A percentile compares a stretch with the other conserved stretches of the same genome.
These are phyloP conservation scores for Neoboletus magnificus DNA, from an alignment of 768 basidiomycete species.

Conservation along the genomic window DNA sequence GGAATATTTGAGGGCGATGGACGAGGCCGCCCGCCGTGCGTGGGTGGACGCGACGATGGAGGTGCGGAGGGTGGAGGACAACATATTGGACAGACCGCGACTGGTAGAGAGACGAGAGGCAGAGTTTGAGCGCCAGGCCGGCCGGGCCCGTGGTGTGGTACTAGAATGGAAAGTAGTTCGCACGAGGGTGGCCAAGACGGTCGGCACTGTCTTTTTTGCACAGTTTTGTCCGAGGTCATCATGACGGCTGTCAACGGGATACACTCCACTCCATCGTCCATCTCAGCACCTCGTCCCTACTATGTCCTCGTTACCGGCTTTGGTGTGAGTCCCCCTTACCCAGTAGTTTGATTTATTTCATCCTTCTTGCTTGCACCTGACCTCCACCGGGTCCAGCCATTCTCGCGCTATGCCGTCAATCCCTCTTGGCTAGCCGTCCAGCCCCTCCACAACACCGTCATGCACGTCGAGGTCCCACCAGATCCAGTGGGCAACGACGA, in stretches of 20 bases:
- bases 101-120: neutral
- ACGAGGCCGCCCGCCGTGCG: slow-evolving; percentile 66
- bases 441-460: slow-evolving; percentile 54
- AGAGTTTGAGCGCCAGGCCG: neutral
- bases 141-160: neutral
- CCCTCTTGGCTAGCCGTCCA: slow-evolving; percentile 73
- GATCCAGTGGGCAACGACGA: slow-evolving; percentile 20
- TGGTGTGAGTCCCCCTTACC: slow-evolving; percentile 43
- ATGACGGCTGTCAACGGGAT: slow-evolving; percentile 34
- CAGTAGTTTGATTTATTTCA: slow-evolving; percentile 22
- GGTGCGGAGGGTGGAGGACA: slow-evolving; percentile 54
- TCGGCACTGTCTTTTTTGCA: no score
- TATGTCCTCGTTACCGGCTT: slow-evolving; percentile 51
- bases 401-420: slow-evolving; percentile 52
- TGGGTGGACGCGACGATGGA: slow-evolving; percentile 38
- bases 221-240: neutral
- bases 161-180: slow-evolving; percentile 3
- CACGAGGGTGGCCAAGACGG: neutral
- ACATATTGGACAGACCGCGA: slow-evolving; percentile 39
- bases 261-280: slow-evolving; percentile 6
- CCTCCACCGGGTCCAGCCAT: slow-evolving; percentile 43
- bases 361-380: slow-evolving; percentile 18
- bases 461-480: slow-evolving; percentile 39
- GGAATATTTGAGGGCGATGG: slow-evolving; percentile 81
- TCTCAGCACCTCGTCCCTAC: slow-evolving; percentile 34